Evolutionary conservation across 768 basidiomycete genomes (phyloP).

Genomic region (Lactifluus hygrophoroides): DNA sequence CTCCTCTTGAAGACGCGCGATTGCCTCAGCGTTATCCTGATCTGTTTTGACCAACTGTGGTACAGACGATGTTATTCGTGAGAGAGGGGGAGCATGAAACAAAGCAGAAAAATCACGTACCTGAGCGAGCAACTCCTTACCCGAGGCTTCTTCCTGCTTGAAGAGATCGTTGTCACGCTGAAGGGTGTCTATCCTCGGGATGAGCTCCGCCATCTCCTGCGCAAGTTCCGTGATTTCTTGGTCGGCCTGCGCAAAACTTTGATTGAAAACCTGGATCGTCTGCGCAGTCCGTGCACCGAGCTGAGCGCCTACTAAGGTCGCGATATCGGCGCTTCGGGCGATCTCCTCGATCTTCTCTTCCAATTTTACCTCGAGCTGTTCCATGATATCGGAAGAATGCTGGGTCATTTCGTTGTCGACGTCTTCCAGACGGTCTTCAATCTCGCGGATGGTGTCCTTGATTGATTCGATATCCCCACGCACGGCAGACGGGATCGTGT

Average conservation of each 20-base stretch:
- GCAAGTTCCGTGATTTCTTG: constrained; percentile 15
- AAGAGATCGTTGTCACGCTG: background rate
- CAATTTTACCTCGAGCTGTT: constrained; percentile 11
- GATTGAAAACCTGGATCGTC: constrained; percentile 4
- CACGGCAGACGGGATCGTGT: background rate
- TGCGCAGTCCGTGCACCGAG: background rate
- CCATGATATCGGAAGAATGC: constrained; percentile 9
- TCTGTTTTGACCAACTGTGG: constrained; percentile 14
- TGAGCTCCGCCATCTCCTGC: constrained; percentile 13
- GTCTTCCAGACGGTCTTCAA: constrained; percentile 15
- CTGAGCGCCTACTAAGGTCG: background rate
- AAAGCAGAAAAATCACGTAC: constrained; percentile 17
- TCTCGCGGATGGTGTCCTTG: constrained; percentile 7
- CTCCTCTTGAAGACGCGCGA: constrained; percentile 8
- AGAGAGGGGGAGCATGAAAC: background rate
- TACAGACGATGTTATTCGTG: background rate
- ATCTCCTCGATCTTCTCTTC: constrained; percentile 20
- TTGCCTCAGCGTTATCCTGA: constrained; percentile 3
- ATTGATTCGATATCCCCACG: constrained; percentile 11
- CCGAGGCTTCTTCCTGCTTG: constrained; percentile 20
- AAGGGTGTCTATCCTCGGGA: constrained; percentile 7
- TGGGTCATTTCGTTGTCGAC: constrained; percentile 18
- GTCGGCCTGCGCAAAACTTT: constrained; percentile 7
- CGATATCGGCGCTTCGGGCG: background rate
- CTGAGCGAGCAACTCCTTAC: constrained; percentile 16